Percentiles rank a stretch among this genome's conserved stretches.
These are phyloP conservation scores for Lipomyces anomalus DNA, from an alignment of 805 yeast genomes.

Conservation along the genomic window DNA sequence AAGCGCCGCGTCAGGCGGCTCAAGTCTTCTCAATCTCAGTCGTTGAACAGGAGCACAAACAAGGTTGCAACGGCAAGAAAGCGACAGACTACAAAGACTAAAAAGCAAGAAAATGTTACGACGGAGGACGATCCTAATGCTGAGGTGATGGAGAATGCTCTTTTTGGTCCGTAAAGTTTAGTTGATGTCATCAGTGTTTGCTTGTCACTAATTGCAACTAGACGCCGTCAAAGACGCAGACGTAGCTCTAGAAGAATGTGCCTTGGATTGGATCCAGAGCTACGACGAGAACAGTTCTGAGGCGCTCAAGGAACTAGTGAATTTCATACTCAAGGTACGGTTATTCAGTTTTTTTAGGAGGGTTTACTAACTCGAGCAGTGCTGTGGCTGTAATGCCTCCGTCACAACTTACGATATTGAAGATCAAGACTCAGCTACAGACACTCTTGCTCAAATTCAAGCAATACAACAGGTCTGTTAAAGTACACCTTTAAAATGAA, in stretches of 20 bases:
- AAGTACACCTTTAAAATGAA: too few relatives aligned
- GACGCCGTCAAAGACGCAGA: constrained; percentile 47
- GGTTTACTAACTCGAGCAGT: constrained; percentile 1
- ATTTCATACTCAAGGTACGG: constrained; percentile 51
- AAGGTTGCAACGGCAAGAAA: too few relatives aligned
- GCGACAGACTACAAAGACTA: too few relatives aligned
- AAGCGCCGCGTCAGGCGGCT: too few relatives aligned
- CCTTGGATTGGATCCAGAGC: constrained; percentile 53
- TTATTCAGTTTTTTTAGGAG: neutral
- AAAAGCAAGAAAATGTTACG: too few relatives aligned
- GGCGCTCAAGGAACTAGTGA: constrained; percentile 59
- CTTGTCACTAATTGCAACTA: too few relatives aligned
- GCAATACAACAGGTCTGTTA: constrained; percentile 32
- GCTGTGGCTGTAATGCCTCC: constrained; percentile 19
- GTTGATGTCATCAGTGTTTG: too few relatives aligned
- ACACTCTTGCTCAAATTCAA: constrained; percentile 69
- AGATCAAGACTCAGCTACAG: constrained; percentile 61
- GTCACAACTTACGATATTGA: constrained; percentile 66
- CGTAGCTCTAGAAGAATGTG: constrained; percentile 46
- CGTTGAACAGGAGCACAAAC: too few relatives aligned
- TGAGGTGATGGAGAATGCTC: too few relatives aligned
- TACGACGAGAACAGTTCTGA: constrained; percentile 41
- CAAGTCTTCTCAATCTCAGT: too few relatives aligned
- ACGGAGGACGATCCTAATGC: too few relatives aligned
- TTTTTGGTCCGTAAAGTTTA: too few relatives aligned